These are phyloP conservation scores for Rhizophagus prolifer DNA, from an alignment of 192 early-diverging fungal species.

Conservation along the genomic window DNA sequence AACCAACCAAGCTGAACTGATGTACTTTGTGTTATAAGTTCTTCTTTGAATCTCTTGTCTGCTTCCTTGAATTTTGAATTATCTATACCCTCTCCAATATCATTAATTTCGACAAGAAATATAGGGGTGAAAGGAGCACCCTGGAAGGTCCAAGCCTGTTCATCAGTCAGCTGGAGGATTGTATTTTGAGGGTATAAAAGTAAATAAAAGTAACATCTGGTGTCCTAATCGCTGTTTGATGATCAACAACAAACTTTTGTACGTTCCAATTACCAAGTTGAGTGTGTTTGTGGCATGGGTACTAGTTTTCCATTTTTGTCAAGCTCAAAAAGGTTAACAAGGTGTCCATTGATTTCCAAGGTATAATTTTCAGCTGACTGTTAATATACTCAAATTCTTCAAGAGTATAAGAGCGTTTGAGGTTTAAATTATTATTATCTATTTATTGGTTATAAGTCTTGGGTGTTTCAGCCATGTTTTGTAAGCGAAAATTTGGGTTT, in stretches of 20 bases:
- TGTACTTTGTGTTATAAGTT: constrained; percentile 10
- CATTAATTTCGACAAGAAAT: constrained; percentile 28
- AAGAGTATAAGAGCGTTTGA: constrained; percentile 25
- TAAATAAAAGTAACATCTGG: background rate
- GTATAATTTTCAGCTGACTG: constrained; percentile 14
- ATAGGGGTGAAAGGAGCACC: no score
- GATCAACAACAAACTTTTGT: constrained; percentile 25
- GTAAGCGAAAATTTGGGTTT: no score
- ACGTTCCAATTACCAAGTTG: constrained; percentile 31
- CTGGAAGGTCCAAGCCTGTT: background rate
- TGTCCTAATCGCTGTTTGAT: constrained; percentile 22
- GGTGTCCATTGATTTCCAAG: constrained; percentile 21
- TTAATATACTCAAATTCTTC: constrained; percentile 28
- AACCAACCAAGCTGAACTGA: constrained; percentile 9
- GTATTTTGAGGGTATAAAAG: no score
- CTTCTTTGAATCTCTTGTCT: no score
- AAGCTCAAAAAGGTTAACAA: constrained; percentile 28
- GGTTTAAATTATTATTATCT: constrained; percentile 18
- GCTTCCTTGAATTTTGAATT: no score
- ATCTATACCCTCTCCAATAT: constrained; percentile 6
- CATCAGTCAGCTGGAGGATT: no score
- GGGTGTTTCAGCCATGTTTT: no score
- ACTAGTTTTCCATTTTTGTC: constrained; percentile 28
- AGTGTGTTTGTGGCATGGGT: constrained; percentile 21
- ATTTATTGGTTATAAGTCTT: constrained; percentile 4